Percentiles rank a stretch among this genome's conserved stretches.
phyloP scores from a whole-genome alignment of 306 rosid genomes.

The Malus sylvestris region DNA sequence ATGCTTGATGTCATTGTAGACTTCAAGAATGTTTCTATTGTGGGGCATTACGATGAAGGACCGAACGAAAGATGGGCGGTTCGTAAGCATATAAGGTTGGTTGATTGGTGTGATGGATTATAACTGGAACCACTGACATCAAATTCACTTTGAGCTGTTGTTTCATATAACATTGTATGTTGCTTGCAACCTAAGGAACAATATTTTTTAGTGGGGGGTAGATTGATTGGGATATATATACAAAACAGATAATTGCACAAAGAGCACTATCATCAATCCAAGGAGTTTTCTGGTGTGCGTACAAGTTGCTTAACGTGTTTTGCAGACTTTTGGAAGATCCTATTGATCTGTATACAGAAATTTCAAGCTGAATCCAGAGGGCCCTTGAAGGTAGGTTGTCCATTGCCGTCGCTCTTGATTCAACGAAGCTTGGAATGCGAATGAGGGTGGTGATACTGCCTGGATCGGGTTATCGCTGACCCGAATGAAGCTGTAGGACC shows the following conservation, averaged over 20 bases:
- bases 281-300: conserved; percentile 65
- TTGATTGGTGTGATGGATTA: background rate
- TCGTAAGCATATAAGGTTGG: conserved; percentile 80
- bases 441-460: conserved; percentile 12
- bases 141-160: background rate
- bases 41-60: conserved; percentile 92
- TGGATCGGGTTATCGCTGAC: conserved; percentile 25
- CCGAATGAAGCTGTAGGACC: conserved; percentile 48
- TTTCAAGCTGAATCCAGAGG: conserved; percentile 19
- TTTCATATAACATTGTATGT: conserved; percentile 8
- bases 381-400: background rate
- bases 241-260: conserved; percentile 93
- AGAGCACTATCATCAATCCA: conserved; percentile 83
- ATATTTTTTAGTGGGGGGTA: conserved; percentile 89
- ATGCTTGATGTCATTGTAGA: conserved; percentile 36
- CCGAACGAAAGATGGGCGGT: conserved; percentile 85
- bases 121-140: background rate
- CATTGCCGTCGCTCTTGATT: conserved; percentile 13
- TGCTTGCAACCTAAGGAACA: conserved; percentile 70
- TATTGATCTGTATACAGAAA: background rate
- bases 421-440: conserved; percentile 27
- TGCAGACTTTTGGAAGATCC: background rate
- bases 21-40: conserved; percentile 91
- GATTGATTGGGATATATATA: conserved; percentile 86
- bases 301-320: conserved; percentile 45